These are phyloP conservation scores for Candida michaelii DNA, from an alignment of 805 yeast genomes.

Conservation along the genomic window DNA sequence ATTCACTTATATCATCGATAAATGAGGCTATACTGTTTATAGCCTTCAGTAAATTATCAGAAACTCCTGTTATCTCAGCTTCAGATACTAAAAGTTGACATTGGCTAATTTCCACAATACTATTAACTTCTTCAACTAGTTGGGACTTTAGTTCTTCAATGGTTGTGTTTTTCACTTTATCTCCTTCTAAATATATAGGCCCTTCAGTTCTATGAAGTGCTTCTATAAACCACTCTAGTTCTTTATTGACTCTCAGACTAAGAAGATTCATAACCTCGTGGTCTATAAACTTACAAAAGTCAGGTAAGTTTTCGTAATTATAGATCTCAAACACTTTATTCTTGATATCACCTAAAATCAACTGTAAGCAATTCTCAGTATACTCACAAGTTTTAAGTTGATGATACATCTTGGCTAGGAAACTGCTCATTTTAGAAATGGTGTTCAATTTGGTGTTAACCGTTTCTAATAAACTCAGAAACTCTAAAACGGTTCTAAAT, in stretches of 20 bases:
- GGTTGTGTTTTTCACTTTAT: slow-evolving; percentile 9
- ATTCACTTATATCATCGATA: slow-evolving; percentile 28
- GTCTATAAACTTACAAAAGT: slow-evolving; percentile 24
- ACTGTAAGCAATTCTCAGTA: slow-evolving; percentile 12
- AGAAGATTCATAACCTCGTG: slow-evolving; percentile 22
- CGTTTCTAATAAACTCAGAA: slow-evolving; percentile 23
- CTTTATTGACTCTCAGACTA: slow-evolving; percentile 19
- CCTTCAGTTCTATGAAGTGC: neutral
- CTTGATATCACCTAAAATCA: slow-evolving; percentile 15
- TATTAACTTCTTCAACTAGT: slow-evolving; percentile 6
- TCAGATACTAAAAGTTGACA: slow-evolving; percentile 4
- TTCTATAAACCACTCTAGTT: slow-evolving; percentile 10
- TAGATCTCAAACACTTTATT: slow-evolving; percentile 6
- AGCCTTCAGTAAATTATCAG: neutral
- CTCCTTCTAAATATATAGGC: neutral
- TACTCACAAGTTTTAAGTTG: slow-evolving; percentile 20
- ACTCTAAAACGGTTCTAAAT: slow-evolving; percentile 20
- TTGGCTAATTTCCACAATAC: slow-evolving; percentile 3
- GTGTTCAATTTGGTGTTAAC: slow-evolving; percentile 21
- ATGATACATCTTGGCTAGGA: slow-evolving; percentile 16
- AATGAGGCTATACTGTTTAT: slow-evolving; percentile 30
- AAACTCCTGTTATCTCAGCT: neutral
- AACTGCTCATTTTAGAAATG: slow-evolving; percentile 18
- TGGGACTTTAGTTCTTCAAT: slow-evolving; percentile 5
- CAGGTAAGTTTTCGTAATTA: slow-evolving; percentile 16